These are phyloP conservation scores for Thalassia testudinum DNA, from an alignment of 116 monocot species.

Conservation along the genomic window DNA sequence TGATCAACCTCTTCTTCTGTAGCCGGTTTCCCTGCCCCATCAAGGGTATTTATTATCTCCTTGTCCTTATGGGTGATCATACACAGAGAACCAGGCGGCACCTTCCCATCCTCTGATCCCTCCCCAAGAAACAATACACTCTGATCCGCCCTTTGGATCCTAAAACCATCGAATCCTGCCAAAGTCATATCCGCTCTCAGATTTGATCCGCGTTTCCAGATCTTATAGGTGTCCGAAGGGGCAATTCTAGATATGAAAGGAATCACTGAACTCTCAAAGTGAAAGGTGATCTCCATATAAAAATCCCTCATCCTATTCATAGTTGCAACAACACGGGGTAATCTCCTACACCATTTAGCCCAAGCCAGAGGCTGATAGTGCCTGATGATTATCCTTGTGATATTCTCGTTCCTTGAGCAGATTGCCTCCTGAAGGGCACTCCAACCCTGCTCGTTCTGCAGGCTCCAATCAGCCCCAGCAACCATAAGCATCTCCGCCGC, in stretches of 20 bases:
- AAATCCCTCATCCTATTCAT: conserved; percentile 88
- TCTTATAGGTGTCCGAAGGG: conserved; percentile 92
- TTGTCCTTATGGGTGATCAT: conserved; percentile 85
- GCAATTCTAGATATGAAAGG: conserved; percentile 87
- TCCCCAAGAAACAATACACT: conserved; percentile 72
- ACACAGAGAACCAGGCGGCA: conserved; percentile 54
- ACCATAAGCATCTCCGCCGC: conserved; percentile 45
- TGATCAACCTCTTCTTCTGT: conserved; percentile 52
- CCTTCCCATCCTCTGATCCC: conserved; percentile 44
- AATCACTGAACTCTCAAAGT: conserved; percentile 95
- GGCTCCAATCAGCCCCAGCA: conserved; percentile 87
- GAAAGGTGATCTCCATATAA: conserved; percentile 88
- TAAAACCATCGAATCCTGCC: conserved; percentile 83
- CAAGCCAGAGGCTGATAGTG: conserved; percentile 86
- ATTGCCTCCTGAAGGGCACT: conserved; percentile 90
- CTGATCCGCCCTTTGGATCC: conserved; percentile 84
- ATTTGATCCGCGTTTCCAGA: conserved; percentile 90
- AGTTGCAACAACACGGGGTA: conserved; percentile 57
- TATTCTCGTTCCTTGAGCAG: conserved; percentile 49
- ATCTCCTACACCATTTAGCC: conserved; percentile 92
- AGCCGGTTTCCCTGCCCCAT: conserved; percentile 40
- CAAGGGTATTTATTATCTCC: conserved; percentile 73
- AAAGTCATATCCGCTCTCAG: conserved; percentile 90
- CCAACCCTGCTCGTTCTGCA: conserved; percentile 96
- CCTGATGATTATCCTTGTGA: conserved; percentile 63